Evolutionary conservation across 2,329 filamentous ascomycete species (phyloP), one percentile per base, ranked within the genome.

Genomic region (Botryotinia calthae): DNA sequence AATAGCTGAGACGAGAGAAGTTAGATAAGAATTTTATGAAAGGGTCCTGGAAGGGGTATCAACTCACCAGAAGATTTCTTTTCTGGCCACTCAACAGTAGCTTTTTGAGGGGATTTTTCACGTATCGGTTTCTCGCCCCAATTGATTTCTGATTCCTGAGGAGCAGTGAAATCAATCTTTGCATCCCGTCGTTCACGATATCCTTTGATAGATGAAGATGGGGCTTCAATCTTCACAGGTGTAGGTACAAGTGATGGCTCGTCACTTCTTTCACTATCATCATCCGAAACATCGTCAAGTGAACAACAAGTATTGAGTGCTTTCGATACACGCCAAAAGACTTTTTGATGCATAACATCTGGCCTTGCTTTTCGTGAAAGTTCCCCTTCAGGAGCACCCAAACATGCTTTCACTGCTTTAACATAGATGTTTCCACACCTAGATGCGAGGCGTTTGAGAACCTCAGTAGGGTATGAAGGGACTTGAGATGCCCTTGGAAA

Each of bases 381-480:
- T 73, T 89, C 87, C 56, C 88, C 85, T 67, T 94, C 91, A 3
- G 91, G 89, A n/a, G 91, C 90, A 73, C 86, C 86, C 85, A 91
- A 90, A 77, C 92, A 94, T 4, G 88, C 86, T 79, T 92, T 87
- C 2, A 93, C 91, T 0, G 91, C 92, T 78, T 90, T 91, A 86
- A 90, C 91, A 81, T 94, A 95, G 0, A 92, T 85, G 12, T 89
- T 91, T 22, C 92, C 92, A 76, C 92, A 94, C 79, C 78, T 86
- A 85, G 20, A 89, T 54, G 79, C 79, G 46, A 81, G 78, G 56
- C 77, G 75, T 70, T 79, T 78, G 51, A 80, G 75, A 10, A 78
- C 73, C 22, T 56, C 73, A 8, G 76, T 70, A 28, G 78, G 74
- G 34, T 79, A 79, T 31, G 77, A 75, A 4, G 79, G 78, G 12